Base-by-base conservation (phyloP, 805 yeast species). In the Candida qinlingensis region DNA sequence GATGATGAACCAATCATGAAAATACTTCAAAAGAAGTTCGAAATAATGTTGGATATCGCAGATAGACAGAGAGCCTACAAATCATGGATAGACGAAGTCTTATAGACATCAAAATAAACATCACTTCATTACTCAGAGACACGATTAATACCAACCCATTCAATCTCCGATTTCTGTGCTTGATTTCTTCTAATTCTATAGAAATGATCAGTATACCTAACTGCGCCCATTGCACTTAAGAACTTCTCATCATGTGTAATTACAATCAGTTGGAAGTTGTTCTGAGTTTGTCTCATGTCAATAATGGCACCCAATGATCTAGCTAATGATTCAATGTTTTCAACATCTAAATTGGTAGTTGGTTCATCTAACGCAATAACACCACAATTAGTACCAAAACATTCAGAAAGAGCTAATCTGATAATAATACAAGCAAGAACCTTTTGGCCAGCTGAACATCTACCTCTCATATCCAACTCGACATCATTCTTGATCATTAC, bases 381-480 rank as follows among this genome's bases (percentile, higher is more conserved):
- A 44, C 99, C 99, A 70, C 97, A 92, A 61, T 87, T 88, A 2
- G 83, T 76, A 7, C 99, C 98, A 71, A 94, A 92, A 60, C 97
- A 88, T 66, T 94, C 98, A 1, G 98, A 94, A 42, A 94, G 71
- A 0, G 97, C 97, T 48, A 94, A 69, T 47, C 99, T 74, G 48
- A 94, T 92, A 33, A 94, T 81, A 42, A 94, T 91, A 37, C 95
- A 85, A 0, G 98, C 97, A 41, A 94, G 68, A 5, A 94, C 97
- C 60, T 90, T 88, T 66, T 94, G 99, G 0, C 99, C 99, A 0
- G 99, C 98, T 2, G 97, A 88, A 64, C 99, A 94, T 49, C 99
- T 71, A 0, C 99, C 99, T 53, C 99, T 77, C 99, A 94, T 94
- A 62, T 94, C 99, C 42, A 94, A 70, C 64, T 94, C 98, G 1